These are phyloP conservation scores for Gracilaria gracilis DNA, from an alignment of 23 red algal species.

Conservation along the genomic window DNA sequence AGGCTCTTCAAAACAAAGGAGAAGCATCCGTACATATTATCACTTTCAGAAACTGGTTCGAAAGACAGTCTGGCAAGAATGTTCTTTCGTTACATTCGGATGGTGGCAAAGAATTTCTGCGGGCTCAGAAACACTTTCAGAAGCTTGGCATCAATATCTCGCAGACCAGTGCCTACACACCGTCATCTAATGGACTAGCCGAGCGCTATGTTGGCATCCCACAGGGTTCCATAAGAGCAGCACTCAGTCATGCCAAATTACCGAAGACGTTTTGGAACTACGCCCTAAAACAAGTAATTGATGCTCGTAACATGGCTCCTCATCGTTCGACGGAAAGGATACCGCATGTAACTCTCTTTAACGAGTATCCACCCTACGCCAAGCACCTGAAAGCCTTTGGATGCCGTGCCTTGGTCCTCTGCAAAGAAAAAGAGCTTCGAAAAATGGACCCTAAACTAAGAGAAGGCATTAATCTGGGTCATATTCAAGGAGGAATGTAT, in stretches of 20 bases:
- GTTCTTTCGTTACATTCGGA: constrained; percentile 36
- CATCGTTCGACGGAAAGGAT: background rate
- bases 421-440: background rate
- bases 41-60: constrained; percentile 24
- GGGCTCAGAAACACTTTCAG: background rate
- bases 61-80: constrained; percentile 20
- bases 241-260: background rate
- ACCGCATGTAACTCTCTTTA: constrained; percentile 19
- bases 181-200: constrained; percentile 40
- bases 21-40: constrained; percentile 28
- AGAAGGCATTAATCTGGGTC: constrained; percentile 34
- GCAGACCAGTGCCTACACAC: constrained; percentile 23
- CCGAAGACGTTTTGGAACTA: background rate
- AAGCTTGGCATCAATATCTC: constrained; percentile 7
- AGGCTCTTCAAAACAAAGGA: background rate
- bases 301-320: background rate
- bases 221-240: background rate
- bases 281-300: constrained; percentile 27
- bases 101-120: too few relatives aligned
- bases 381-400: constrained; percentile 38
- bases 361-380: background rate
- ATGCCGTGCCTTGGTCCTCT: constrained; percentile 1
- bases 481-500: constrained; percentile 48
- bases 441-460: background rate
- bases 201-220: constrained; percentile 3